Percentiles rank a stretch among this genome's conserved stretches.
Evolutionary conservation across 2,329 filamentous ascomycete species (phyloP).

Genomic region (Karstenula rhodostoma): DNA sequence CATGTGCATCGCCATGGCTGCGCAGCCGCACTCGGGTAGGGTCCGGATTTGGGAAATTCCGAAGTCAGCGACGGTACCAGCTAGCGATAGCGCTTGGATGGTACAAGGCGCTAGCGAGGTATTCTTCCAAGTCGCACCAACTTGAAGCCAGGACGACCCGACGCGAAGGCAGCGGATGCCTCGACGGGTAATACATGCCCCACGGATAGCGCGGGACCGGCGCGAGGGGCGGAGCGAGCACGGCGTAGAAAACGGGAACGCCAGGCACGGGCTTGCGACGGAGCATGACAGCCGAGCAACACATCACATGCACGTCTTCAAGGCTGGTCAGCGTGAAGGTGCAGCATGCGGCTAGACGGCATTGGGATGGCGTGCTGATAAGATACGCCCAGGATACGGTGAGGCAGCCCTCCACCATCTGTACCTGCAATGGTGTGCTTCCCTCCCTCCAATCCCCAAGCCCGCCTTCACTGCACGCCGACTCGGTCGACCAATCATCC

Average conservation of each 20-base stretch:
- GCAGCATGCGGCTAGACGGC: background rate
- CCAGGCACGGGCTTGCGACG: constrained; percentile 4
- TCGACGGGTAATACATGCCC: background rate
- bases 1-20: background rate
- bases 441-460: constrained; percentile 1
- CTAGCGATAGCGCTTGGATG: background rate
- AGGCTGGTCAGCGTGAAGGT: background rate
- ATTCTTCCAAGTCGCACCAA: background rate
- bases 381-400: background rate
- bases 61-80: background rate
- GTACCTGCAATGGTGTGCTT: constrained; percentile 3
- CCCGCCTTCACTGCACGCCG: background rate
- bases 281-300: background rate
- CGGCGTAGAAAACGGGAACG: background rate
- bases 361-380: constrained; percentile 6
- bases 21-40: background rate
- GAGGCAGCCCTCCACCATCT: background rate
- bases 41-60: background rate
- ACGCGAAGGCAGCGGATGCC: background rate
- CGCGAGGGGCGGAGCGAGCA: background rate
- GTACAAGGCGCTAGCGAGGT: background rate
- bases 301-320: background rate
- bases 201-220: background rate
- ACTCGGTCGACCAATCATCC: background rate
- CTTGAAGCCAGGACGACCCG: background rate